Evolutionary conservation across 2,329 filamentous ascomycete species (phyloP), one percentile per base, ranked within the genome.

Genomic region (Calycina marina): DNA sequence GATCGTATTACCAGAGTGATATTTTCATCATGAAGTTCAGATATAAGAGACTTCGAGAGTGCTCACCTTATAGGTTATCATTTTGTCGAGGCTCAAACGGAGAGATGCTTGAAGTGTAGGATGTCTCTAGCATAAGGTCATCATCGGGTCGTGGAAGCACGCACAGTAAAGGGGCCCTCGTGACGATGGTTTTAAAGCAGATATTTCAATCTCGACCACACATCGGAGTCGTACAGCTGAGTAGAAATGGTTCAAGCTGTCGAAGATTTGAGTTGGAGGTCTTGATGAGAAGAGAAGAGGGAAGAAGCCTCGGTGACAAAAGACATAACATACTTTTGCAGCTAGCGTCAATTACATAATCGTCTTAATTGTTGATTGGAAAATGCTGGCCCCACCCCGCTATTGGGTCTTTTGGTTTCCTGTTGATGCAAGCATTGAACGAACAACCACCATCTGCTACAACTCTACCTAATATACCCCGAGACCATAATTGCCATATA

Each of bases 101-200:
- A n/a, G n/a, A n/a, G n/a, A n/a, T n/a, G n/a, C n/a, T n/a, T n/a
- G n/a, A n/a, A n/a, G n/a, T n/a, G n/a, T n/a, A 31, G 16, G 27
- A 48, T 73, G 70, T 74, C 56, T 63, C 69, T 65, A 59, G 65
- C 68, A 60, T 62, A 61, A 75, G 72, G 72, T 77, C 70, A 69
- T 73, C 71, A 68, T 58, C 69, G 60, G 55, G 62, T 77, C 72
- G 68, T 77, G 72, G 63, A 62, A 63, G 65, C 63, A n/a, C 61
- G 54, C 57, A 56, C 43, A 22, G n/a, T 22, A 9, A 44, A 54
- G 60, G 58, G 64, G 61, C 70, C 69, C 72, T 83, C 77, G 71
- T 73, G 69, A 73, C 69, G 68, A 82, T 77, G 77, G 77, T 83
- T 83, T 83, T 83, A 77, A 63, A 77, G 72, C 69, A 69, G 75